A percentile compares a stretch with the other conserved stretches of the same genome.
These are phyloP conservation scores for Penicillium sclerotigenum DNA, from an alignment of 2,329 filamentous ascomycete genomes.

Conservation along the genomic window DNA sequence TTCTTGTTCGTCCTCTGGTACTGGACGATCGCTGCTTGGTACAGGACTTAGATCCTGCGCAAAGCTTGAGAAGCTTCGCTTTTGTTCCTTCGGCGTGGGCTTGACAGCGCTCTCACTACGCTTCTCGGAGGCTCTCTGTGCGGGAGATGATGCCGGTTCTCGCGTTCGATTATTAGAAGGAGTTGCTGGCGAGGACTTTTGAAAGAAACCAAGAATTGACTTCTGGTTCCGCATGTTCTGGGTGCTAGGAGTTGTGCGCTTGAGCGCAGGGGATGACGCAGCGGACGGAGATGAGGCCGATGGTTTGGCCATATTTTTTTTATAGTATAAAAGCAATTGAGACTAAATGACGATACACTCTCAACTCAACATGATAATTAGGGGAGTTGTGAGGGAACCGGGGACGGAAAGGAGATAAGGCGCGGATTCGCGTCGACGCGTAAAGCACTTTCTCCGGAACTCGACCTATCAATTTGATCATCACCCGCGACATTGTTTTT, in stretches of 20 bases:
- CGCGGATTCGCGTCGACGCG: slow-evolving; percentile 39
- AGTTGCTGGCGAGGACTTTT: slow-evolving; percentile 54
- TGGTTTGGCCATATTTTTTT: slow-evolving; percentile 36
- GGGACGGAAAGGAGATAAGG: slow-evolving; percentile 17
- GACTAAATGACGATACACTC: background rate
- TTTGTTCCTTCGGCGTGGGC: slow-evolving; percentile 47
- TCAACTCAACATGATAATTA: slow-evolving; percentile 2
- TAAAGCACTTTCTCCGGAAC: slow-evolving; percentile 31
- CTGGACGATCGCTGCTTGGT: slow-evolving; percentile 73
- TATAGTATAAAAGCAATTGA: background rate
- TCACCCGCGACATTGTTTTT: background rate
- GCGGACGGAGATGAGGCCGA: slow-evolving; percentile 37
- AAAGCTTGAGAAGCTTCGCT: slow-evolving; percentile 39
- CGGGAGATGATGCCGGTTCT: slow-evolving; percentile 39
- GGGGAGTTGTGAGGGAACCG: background rate
- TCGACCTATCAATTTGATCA: slow-evolving; percentile 11
- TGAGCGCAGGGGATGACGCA: slow-evolving; percentile 34
- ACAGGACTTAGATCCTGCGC: slow-evolving; percentile 63
- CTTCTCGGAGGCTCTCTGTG: slow-evolving; percentile 33
- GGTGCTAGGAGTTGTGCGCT: slow-evolving; percentile 41
- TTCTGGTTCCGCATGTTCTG: slow-evolving; percentile 59
- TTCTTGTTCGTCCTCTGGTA: slow-evolving; percentile 63
- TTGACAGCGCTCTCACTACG: slow-evolving; percentile 30
- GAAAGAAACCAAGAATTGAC: slow-evolving; percentile 77
- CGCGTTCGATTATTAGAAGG: slow-evolving; percentile 28